Evolutionary conservation across 805 yeast species (phyloP), one percentile per base, ranked within the genome.

Genomic region (Kodamaea nitidulidarum): DNA sequence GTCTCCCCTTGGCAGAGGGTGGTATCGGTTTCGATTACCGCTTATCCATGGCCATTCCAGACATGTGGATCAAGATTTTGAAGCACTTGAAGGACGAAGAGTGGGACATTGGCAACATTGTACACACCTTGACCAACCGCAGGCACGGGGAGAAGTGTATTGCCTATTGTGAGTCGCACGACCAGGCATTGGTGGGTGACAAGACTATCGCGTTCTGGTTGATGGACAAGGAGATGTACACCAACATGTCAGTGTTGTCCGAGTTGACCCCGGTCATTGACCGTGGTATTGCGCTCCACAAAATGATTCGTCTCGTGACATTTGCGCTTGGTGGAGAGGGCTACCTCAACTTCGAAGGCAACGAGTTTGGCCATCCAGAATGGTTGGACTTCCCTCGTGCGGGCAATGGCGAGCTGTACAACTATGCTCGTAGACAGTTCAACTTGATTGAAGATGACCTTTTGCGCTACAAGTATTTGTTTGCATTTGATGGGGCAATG

Each of bases 281-380:
- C 53, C 78, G 98, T 47, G 98, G 98, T 25, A 64, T 93, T 31
- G 80, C 96, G 14, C 70, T 91, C 46, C 98, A 91, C 65, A 91
- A 91, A 60, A 63, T 93, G 78, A 93, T 91, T 45, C 75, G 98
- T 48, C 70, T 93, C 40, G 52, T 90, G 15, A 91, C 98, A 1
- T 90, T 87, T 52, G 70, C 90, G 1, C 70, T 91, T n/a, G 98
- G 98, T 34, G 98, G 98, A 41, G 98, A 91, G 63, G 96, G 95
- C 0, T 91, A 91, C 56, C 75, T 91, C 56, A 91, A 90, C 59
- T 91, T 91, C 59, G 97, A 91, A 70, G 98, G 98, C 42, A 91
- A 91, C 55, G 98, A 91, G 64, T 91, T 93, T 66, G 98, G 98
- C 12, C 98, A 91, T 55, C 98, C 98, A 3, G 98, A 91, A 60